Base-by-base conservation (phyloP, 2,329 filamentous ascomycete species). In the Trichoderma koningiopsis region DNA sequence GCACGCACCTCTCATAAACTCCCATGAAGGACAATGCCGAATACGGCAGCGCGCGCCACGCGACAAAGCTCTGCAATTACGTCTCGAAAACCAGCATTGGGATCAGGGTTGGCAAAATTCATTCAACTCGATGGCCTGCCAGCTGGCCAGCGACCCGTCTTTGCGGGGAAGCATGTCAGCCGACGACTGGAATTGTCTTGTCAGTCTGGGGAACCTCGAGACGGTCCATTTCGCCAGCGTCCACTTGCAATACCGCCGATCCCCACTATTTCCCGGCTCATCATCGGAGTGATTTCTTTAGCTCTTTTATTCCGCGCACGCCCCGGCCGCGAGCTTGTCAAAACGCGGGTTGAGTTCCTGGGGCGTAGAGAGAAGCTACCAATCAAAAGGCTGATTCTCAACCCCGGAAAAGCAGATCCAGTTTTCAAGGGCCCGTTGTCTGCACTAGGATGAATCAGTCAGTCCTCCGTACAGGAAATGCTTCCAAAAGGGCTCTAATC, bases 91-190 rank as follows among this genome's bases (percentile, higher is more conserved):
- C 64, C 37, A 27, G 64, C 64, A 52, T 52, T 5, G 14, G 37
- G 47, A 40, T 59, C 40, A 53, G 43, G 63, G 63, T 58, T 67
- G 63, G 37, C 55, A 59, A 35, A 35, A 40, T 7, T 19, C 37
- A 7, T 43, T 24, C 8, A 47, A 27, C 16, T 29, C 40, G 24
- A 55, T 55, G 57, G 65, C 56, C 16, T 22, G 37, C 31, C 53
- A 67, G 47, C 52, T 49, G 63, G 37, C 33, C 35, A 31, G 19
- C 31, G 60, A 47, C 49, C 59, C 67, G 60, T 58, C 60, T 69
- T 65, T 69, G 67, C 67, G 67, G 67, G 67, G 67, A 65, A 69
- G 60, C 49, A 69, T 64, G 49, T 68, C 66, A 68, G 66, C 57
- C 66, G 66, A 68, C 66, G 56, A 56, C n/a, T 47, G 37, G 29